A percentile compares a stretch with the other conserved stretches of the same genome.
Conservation (phyloP, 176 grass and related monocot species). For the Themeda triandra region DNA sequence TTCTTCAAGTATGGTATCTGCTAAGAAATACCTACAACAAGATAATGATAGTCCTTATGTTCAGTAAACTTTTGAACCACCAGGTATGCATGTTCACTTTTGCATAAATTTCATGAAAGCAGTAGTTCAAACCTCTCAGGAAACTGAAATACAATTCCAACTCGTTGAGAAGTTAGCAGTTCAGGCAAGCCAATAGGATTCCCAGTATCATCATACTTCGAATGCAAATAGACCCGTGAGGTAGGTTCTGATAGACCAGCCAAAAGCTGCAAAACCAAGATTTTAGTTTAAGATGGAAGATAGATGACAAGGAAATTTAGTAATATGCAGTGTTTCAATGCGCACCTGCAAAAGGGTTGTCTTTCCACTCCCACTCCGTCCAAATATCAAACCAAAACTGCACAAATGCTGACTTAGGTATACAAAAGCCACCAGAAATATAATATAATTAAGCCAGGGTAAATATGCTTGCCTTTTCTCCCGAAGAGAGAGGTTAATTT, state of each 20-base stretch:
- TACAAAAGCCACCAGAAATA: constrained; percentile 1
- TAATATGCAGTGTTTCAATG: background rate
- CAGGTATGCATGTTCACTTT: background rate
- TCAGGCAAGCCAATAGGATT: constrained; percentile 34
- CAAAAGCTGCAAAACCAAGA: constrained; percentile 60
- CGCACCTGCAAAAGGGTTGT: constrained; percentile 91
- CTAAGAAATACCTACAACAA: constrained; percentile 68
- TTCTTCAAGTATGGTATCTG: constrained; percentile 85
- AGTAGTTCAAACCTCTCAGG: constrained; percentile 72
- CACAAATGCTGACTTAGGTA: constrained; percentile 4
- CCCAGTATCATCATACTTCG: constrained; percentile 60
- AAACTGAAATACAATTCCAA: constrained; percentile 98
- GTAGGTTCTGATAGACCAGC: constrained; percentile 64
- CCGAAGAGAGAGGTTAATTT: constrained; percentile 60
- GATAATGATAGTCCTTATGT: no score
- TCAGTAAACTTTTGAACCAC: background rate
- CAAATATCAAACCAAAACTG: constrained; percentile 97
- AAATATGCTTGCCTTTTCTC: constrained; percentile 58
- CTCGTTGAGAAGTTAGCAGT: constrained; percentile 56
- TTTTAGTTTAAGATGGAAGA: constrained; percentile 6
- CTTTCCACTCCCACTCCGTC: constrained; percentile 81
- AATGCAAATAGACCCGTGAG: constrained; percentile 56
- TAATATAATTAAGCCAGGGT: background rate
- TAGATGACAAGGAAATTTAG: background rate
- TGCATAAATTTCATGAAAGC: constrained; percentile 6